Evolutionary conservation across 23 red algal genomes (phyloP).

Genomic region (Chondrus crispus): DNA sequence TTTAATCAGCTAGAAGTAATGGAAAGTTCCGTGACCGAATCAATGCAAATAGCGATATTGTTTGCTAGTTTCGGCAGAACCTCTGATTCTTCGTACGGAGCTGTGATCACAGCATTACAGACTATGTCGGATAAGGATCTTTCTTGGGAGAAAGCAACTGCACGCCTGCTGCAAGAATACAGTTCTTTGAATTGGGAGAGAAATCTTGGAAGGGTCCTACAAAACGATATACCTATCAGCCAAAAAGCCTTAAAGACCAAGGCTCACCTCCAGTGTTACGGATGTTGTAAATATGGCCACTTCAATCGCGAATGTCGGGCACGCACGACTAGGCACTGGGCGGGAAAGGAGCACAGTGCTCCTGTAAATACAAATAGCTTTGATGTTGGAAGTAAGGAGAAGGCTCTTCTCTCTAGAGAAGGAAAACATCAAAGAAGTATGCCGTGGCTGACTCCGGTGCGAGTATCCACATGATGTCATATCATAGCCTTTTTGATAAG

Average conservation of each 20-base stretch:
- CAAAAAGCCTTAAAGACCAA: neutral
- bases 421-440: neutral
- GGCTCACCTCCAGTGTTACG: neutral
- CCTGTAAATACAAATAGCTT: neutral
- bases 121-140: neutral
- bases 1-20: neutral
- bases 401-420: neutral
- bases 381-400: too few species aligned
- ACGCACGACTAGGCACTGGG: neutral
- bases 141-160: neutral
- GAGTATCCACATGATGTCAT: neutral
- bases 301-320: neutral
- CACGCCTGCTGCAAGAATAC: neutral
- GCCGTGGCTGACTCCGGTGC: neutral
- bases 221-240: too few species aligned
- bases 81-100: neutral
- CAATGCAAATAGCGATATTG: slow-evolving; percentile 13
- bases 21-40: neutral
- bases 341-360: neutral
- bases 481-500: neutral
- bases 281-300: neutral
- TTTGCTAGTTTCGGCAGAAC: neutral
- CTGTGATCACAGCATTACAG: neutral
- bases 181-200: too few species aligned
- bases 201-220: too few species aligned